These are phyloP conservation scores for Maudiozyma saulgeensis DNA, from an alignment of 805 yeast genomes.

Conservation along the genomic window DNA sequence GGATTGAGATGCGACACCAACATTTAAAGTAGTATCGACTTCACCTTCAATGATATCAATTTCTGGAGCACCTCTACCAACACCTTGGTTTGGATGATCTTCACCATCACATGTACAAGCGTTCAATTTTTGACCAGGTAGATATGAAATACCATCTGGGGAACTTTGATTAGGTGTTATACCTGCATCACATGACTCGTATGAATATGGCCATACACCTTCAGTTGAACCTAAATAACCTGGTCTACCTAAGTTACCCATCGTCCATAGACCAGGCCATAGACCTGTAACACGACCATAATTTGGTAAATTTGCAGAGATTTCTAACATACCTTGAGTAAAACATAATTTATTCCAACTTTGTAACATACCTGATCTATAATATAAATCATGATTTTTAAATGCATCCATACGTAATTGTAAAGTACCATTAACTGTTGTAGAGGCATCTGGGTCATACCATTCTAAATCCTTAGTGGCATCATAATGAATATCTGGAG, in stretches of 20 bases:
- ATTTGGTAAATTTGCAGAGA: slow-evolving; percentile 70
- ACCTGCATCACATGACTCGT: slow-evolving; percentile 83
- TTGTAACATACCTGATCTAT: slow-evolving; percentile 87
- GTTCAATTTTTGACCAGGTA: slow-evolving; percentile 75
- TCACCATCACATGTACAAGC: slow-evolving; percentile 72
- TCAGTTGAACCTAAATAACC: slow-evolving; percentile 81
- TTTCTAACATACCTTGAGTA: slow-evolving; percentile 72
- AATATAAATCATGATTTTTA: slow-evolving; percentile 65
- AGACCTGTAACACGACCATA: slow-evolving; percentile 69
- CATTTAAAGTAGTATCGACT: slow-evolving; percentile 42
- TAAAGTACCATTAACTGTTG: slow-evolving; percentile 66
- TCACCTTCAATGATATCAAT: slow-evolving; percentile 88
- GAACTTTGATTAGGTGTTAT: slow-evolving; percentile 90
- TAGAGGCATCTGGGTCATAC: slow-evolving; percentile 87
- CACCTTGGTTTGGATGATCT: slow-evolving; percentile 80
- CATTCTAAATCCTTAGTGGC: slow-evolving; percentile 89
- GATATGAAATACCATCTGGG: slow-evolving; percentile 75
- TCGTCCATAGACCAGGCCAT: slow-evolving; percentile 95
- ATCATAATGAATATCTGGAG: slow-evolving; percentile 71
- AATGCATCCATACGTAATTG: slow-evolving; percentile 69
- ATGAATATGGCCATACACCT: slow-evolving; percentile 92
- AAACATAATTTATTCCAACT: slow-evolving; percentile 87
- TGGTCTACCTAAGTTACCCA: slow-evolving; percentile 89
- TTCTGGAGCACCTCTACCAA: slow-evolving; percentile 93
- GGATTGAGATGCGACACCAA: slow-evolving; percentile 83